phyloP scores from a whole-genome alignment of 2,329 filamentous ascomycete genomes.

The Mollisia scopiformis region DNA sequence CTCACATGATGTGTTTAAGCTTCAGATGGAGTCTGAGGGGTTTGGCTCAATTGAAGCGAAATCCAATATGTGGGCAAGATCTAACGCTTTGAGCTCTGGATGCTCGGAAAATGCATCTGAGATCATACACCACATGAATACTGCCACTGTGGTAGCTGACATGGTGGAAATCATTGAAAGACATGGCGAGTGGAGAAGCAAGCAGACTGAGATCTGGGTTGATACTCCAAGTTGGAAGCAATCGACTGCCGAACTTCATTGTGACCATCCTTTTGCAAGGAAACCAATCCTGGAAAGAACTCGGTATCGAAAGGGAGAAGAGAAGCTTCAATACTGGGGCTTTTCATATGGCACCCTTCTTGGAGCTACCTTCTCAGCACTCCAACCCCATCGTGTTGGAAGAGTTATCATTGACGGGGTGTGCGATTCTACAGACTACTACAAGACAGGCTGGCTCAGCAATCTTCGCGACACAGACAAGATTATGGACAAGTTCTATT shows the following conservation, averaged over 20 bases:
- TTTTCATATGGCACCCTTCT: conserved; percentile 50
- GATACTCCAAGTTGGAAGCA: neutral
- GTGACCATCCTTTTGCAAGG: conserved; percentile 7
- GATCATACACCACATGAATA: conserved; percentile 11
- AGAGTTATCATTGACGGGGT: conserved; percentile 39
- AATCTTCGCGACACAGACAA: conserved; percentile 39
- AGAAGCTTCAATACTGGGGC: conserved; percentile 49
- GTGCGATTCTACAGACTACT: conserved; percentile 29
- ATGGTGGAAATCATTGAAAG: conserved; percentile 11
- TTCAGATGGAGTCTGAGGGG: neutral
- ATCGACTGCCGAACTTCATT: neutral
- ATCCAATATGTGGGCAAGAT: conserved; percentile 1
- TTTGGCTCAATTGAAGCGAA: neutral
- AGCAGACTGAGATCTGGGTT: conserved; percentile 3
- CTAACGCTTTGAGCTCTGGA: neutral
- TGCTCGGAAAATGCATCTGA: conserved; percentile 1
- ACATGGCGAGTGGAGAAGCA: conserved; percentile 9
- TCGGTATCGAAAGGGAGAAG: conserved; percentile 24
- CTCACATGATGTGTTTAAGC: neutral
- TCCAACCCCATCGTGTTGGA: conserved; percentile 44
- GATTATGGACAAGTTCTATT: conserved; percentile 30
- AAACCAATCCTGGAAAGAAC: conserved; percentile 8
- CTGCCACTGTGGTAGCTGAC: neutral
- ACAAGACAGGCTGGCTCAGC: conserved; percentile 42
- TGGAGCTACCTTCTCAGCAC: conserved; percentile 45